Evolutionary conservation across 805 yeast species (phyloP), one percentile per base, ranked within the genome.

Genomic region (Myxozyma vanderwaltii): DNA sequence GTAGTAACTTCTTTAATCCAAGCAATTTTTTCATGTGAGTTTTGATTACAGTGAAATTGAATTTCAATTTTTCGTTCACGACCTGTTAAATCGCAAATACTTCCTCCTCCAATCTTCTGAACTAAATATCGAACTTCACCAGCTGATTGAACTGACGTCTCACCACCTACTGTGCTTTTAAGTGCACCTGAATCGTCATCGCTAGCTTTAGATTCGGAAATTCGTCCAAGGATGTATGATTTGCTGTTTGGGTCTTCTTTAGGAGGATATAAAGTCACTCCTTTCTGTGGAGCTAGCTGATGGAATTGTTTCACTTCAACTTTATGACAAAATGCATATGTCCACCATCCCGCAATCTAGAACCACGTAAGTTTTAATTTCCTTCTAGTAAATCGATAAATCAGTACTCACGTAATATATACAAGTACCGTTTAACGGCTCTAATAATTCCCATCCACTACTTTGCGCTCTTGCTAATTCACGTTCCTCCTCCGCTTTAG

Each of bases 71-170:
- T 68, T 53, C 92, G 77, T 1, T 81, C 81, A 27, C 72, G 69
- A 1, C 77, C 77, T 0, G 88, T 85, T 47, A 83, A 69, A 65
- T 84, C 88, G 71, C 94, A 87, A 2, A 74, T 54, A 21, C 80
- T 79, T 7, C 92, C 94, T 70, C 73, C 56, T 59, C 72, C 73
- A 69, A 85, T 69, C 12, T 71, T 63, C 41, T 72, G 76, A 63
- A 63, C 78, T 61, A 61, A 70, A 74, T 63, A 74, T 12, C 61
- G 59, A 31, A 51, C 45, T 24, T 58, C 67, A 2, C 61, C 66
- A 6, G 59, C 58, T 3, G 57, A 39, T 41, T 65, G 63, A 24
- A 65, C 63, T 1, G 68, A 53, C 2, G 52, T 54, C 33, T 65
- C 64, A 24, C 45, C 48, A 24, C 43, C 43, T 12, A 54, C 51